phyloP scores from a whole-genome alignment of 164 flowering plant genomes.

The Taxillus chinensis region DNA sequence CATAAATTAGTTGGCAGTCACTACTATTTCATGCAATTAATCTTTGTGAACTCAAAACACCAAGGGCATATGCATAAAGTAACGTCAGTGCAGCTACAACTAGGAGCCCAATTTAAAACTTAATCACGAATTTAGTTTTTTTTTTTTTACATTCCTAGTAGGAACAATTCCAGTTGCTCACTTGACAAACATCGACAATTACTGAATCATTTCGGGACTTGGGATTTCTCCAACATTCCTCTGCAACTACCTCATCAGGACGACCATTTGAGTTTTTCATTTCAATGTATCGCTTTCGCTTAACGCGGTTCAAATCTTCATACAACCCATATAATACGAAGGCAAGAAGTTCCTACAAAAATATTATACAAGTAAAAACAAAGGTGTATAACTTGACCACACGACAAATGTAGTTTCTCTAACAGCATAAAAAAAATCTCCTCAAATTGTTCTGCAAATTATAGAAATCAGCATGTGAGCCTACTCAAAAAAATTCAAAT shows the following conservation, averaged over 20 bases:
- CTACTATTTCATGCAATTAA: too few species aligned
- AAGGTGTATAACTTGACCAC: too few species aligned
- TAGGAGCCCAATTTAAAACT: too few species aligned
- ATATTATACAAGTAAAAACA: background rate
- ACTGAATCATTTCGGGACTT: slow-evolving; percentile 90
- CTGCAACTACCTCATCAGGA: slow-evolving; percentile 76
- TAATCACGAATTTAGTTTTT: too few species aligned
- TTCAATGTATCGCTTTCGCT: slow-evolving; percentile 80
- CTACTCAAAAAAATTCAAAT: background rate
- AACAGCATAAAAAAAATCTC: too few species aligned
- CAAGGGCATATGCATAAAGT: too few species aligned
- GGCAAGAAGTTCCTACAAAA: slow-evolving; percentile 81
- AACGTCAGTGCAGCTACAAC: too few species aligned
- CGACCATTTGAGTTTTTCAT: slow-evolving; percentile 75
- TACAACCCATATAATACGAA: slow-evolving; percentile 91
- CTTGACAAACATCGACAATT: slow-evolving; percentile 93
- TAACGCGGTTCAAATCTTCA: slow-evolving; percentile 96
- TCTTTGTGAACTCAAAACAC: too few species aligned
- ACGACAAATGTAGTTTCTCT: too few species aligned
- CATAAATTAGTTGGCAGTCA: too few species aligned
- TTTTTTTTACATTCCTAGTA: too few species aligned
- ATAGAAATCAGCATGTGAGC: background rate
- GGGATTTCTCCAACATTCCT: slow-evolving; percentile 85
- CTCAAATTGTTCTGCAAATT: too few species aligned
- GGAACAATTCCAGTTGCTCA: slow-evolving; percentile 16